These are phyloP conservation scores for Tephrocybe sp. DNA, from an alignment of 768 basidiomycete genomes.

Conservation along the genomic window DNA sequence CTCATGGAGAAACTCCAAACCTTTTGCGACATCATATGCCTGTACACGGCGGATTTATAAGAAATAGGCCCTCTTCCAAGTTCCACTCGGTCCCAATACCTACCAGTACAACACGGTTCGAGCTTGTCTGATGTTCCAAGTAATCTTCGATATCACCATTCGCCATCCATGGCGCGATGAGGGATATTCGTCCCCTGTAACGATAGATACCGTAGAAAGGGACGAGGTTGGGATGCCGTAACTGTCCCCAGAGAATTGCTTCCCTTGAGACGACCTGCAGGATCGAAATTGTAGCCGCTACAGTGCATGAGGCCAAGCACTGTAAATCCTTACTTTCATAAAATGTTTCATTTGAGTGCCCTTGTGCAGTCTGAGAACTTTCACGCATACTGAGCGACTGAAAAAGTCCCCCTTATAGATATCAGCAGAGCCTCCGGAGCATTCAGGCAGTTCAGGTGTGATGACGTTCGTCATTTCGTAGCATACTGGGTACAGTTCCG, in stretches of 20 bases:
- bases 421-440: not conserved
- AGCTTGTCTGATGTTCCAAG: not conserved
- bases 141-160: not conserved
- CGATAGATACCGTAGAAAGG: conserved; percentile 14
- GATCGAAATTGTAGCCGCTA: no score
- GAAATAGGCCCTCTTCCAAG: not conserved
- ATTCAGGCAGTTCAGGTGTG: not conserved
- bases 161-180: conserved; percentile 15
- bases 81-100: no score
- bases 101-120: not conserved
- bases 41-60: not conserved
- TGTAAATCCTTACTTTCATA: not conserved
- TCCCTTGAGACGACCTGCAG: not conserved
- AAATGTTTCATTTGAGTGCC: not conserved
- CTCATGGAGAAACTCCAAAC: not conserved
- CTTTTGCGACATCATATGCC: not conserved
- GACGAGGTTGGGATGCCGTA: conserved; percentile 1
- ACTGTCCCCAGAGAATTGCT: not conserved
- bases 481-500: not conserved
- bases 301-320: no score
- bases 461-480: not conserved
- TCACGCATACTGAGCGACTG: not conserved
- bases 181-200: conserved; percentile 3
- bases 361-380: not conserved
- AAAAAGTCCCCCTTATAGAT: not conserved